Conservation (phyloP, 2,329 filamentous ascomycete species). For the Daldinia sp. region DNA sequence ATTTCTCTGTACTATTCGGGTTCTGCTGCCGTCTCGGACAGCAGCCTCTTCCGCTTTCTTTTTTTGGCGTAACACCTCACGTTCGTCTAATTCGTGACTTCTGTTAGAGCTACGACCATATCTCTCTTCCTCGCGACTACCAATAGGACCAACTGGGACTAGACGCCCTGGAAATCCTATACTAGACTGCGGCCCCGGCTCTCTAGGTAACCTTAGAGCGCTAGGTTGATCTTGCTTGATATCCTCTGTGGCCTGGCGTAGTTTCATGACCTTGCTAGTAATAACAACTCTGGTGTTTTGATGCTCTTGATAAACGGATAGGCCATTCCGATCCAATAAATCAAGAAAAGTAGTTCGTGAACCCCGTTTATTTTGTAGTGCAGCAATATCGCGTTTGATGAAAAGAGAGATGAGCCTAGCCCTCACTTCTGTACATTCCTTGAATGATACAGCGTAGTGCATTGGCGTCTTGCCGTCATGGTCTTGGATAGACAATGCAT, state of each 20-base stretch:
- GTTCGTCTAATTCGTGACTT: background rate
- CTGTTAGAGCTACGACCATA: background rate
- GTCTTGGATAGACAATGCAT: constrained; percentile 6
- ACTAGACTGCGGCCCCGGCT: background rate
- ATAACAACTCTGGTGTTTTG: background rate
- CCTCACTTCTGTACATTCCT: background rate
- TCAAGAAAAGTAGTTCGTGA: background rate
- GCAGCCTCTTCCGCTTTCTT: constrained; percentile 6
- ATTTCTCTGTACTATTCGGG: background rate
- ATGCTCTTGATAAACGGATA: constrained; percentile 2
- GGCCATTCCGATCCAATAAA: background rate
- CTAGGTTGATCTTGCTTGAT: background rate
- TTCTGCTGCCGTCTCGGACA: background rate
- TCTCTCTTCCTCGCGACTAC: background rate
- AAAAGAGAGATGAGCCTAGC: background rate
- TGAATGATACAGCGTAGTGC: background rate
- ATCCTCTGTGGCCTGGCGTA: background rate
- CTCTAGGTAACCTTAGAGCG: background rate
- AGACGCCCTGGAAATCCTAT: background rate
- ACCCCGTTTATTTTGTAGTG: background rate
- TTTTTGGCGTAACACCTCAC: background rate
- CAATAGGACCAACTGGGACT: background rate
- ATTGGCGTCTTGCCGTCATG: constrained; percentile 2
- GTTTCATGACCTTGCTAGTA: background rate
- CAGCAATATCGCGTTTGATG: background rate